phyloP scores from a whole-genome alignment of 352 stramenopile species.

The Pythium coloratum region DNA sequence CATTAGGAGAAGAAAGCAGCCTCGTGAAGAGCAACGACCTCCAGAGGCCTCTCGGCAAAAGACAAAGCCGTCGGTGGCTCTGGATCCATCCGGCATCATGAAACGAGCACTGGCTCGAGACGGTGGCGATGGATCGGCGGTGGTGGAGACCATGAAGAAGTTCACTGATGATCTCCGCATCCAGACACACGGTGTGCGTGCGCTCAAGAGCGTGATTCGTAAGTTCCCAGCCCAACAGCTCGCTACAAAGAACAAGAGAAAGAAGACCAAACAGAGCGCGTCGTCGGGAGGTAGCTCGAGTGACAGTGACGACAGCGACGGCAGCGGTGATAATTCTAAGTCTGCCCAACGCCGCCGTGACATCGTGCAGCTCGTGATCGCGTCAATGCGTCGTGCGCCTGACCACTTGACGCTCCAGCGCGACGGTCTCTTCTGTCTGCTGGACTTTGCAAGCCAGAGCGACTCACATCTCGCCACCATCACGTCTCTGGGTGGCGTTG shows the following conservation, averaged over 20 bases:
- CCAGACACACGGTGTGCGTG: conserved; percentile 49
- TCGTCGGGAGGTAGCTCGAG: not conserved
- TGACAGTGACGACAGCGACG: not conserved
- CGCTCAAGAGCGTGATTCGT: conserved; percentile 44
- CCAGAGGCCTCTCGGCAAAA: not conserved
- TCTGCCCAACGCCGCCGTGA: conserved; percentile 5
- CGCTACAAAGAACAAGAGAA: not conserved
- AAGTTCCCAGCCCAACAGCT: conserved; percentile 9
- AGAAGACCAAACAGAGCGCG: not conserved
- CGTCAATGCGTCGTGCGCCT: conserved; percentile 44
- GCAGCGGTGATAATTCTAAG: conserved; percentile 3
- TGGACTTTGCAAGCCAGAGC: conserved; percentile 35
- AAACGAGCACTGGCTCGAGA: conserved; percentile 50
- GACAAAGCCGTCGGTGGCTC: conserved; percentile 8
- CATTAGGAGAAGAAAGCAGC: not conserved
- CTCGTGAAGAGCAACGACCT: not conserved
- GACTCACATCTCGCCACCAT: conserved; percentile 36
- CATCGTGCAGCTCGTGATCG: conserved; percentile 39
- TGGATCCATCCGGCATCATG: conserved; percentile 48
- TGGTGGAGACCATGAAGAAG: conserved; percentile 51
- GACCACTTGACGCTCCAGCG: conserved; percentile 41
- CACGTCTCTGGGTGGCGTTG: conserved; percentile 43
- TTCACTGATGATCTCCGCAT: conserved; percentile 43
- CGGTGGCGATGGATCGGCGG: conserved; percentile 37
- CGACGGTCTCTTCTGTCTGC: conserved; percentile 48